Evolutionary conservation across 2,329 filamentous ascomycete species (phyloP), one percentile per base, ranked within the genome.

Genomic region (Trichoderma sp.): DNA sequence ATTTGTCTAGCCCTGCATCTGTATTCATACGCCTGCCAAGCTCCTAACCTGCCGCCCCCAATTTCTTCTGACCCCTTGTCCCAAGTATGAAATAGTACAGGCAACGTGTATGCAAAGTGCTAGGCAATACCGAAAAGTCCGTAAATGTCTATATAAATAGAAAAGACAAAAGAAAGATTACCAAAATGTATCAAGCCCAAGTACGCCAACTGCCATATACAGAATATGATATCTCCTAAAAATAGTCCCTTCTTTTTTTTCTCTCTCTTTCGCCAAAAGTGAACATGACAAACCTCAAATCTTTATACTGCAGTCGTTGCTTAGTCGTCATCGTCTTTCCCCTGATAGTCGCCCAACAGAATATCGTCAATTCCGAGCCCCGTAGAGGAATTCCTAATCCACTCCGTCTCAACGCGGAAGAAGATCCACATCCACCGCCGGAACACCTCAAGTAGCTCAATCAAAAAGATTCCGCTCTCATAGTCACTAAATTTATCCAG

Each of bases 361-460:
- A 97, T 91, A 81, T 95, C 93, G 79, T 94, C 92, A 82, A 89
- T 80, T 81, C 88, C 82, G 83, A 91, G 78, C 83, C 91, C 84
- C 83, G 82, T 82, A 21, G 84, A 83, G 16, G 85, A 86, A 78
- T 85, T 89, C 85, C 91, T 87, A 84, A 94, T 90, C 93, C 94
- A 98, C 86, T 99, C 97, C 27, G 95, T 95, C 87, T 99, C 97
- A 56, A 97, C 92, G 11, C 97, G 91, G 85, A 98, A 94, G 85
- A 98, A 98, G 75, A 98, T 95, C 97, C 97, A 99, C 76, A 98
- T 89, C 95, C 96, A 98, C 75, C 97, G 89, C 65, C 97, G 90
- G 63, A 94, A 88, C 21, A 98, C 93, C 85, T 99, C 97, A 12
- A 98, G 87, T 62, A 94, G 88, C 86, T 98, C 93, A 80, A 98